Conservation (phyloP, 805 yeast genomes). For the Clavispora carvajalis region DNA sequence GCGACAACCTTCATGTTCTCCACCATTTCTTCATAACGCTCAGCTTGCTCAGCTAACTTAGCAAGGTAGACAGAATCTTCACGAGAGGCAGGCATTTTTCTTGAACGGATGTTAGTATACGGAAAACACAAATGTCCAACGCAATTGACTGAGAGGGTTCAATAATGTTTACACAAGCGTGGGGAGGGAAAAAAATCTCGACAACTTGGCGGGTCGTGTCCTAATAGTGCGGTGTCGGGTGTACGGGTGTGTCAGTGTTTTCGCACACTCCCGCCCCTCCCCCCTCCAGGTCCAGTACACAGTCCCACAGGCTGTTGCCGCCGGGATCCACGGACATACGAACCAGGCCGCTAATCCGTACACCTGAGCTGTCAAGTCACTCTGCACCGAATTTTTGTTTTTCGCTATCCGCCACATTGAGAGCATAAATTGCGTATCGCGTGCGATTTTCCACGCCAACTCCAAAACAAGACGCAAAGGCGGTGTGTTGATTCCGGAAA, state of each 20-base stretch:
- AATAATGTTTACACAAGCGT: neutral
- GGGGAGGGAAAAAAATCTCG: slow-evolving; percentile 13
- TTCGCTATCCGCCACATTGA: neutral
- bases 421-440: no score
- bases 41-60: slow-evolving; percentile 98
- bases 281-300: neutral
- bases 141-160: slow-evolving; percentile 2
- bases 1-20: slow-evolving; percentile 98
- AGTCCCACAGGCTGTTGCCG: neutral
- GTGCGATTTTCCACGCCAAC: no score
- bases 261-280: slow-evolving; percentile 1
- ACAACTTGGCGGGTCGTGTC: slow-evolving; percentile 16
- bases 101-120: slow-evolving; percentile 11
- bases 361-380: neutral
- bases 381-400: neutral
- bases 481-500: no score
- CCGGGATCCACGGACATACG: slow-evolving; percentile 1
- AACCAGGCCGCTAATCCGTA: neutral
- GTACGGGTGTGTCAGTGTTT: slow-evolving; percentile 12
- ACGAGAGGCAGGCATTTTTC: slow-evolving; percentile 72
- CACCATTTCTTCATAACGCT: slow-evolving; percentile 99
- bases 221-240: slow-evolving; percentile 16
- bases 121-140: neutral
- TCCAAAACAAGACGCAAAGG: no score
- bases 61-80: slow-evolving; percentile 98